A percentile compares a stretch with the other conserved stretches of the same genome.
Evolutionary conservation across 768 basidiomycete species (phyloP).

Genomic region (Xerocomellus intermedius): DNA sequence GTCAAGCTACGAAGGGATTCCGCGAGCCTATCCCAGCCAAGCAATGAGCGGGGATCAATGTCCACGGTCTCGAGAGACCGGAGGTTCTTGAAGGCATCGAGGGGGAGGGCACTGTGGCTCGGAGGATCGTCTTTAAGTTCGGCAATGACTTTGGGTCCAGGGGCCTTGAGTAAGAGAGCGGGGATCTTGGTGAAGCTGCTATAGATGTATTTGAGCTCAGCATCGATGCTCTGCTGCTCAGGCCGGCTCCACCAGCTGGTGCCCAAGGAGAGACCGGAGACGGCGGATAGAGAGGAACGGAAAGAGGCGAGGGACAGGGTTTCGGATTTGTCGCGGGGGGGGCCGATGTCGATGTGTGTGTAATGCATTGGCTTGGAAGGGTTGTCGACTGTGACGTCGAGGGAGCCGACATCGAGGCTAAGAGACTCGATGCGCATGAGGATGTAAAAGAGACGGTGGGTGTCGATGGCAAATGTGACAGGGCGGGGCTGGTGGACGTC

Average conservation of each 20-base stretch:
- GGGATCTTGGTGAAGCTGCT: slow-evolving; percentile 91
- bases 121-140: slow-evolving; percentile 71
- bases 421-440: slow-evolving; percentile 83
- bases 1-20: slow-evolving; percentile 71
- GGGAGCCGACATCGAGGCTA: slow-evolving; percentile 71
- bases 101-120: slow-evolving; percentile 71
- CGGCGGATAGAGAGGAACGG: slow-evolving; percentile 71
- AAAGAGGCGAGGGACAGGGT: slow-evolving; percentile 72
- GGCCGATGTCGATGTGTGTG: slow-evolving; percentile 49
- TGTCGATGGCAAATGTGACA: slow-evolving; percentile 66
- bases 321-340: slow-evolving; percentile 62
- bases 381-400: slow-evolving; percentile 72
- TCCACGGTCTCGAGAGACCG: slow-evolving; percentile 72
- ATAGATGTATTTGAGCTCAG: slow-evolving; percentile 82
- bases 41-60: slow-evolving; percentile 76
- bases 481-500: slow-evolving; percentile 45
- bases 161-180: slow-evolving; percentile 64
- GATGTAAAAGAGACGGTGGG: slow-evolving; percentile 84
- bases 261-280: slow-evolving; percentile 74
- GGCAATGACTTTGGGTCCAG: slow-evolving; percentile 60
- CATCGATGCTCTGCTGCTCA: slow-evolving; percentile 58
- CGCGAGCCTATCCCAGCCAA: slow-evolving; percentile 82
- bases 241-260: slow-evolving; percentile 68
- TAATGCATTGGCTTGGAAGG: slow-evolving; percentile 80
- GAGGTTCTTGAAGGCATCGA: slow-evolving; percentile 84